Conservation (phyloP, 768 basidiomycete genomes). For the Chalciporus piperatus region DNA sequence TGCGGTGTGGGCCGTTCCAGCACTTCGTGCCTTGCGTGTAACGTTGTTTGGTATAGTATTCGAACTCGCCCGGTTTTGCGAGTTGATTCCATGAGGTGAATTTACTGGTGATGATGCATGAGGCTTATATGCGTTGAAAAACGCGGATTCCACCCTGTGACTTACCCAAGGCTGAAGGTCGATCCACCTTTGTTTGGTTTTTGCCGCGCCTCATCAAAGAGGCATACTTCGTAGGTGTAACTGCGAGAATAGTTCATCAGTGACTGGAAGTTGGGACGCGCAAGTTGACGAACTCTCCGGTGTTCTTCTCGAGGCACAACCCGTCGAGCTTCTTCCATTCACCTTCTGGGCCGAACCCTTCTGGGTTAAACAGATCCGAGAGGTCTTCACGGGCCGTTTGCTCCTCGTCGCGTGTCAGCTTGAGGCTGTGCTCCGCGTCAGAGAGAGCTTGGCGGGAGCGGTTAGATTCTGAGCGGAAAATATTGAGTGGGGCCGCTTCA, state of each 20-base stretch:
- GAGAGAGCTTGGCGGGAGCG: slow-evolving; percentile 60
- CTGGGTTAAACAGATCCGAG: slow-evolving; percentile 58
- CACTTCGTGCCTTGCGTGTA: slow-evolving; percentile 87
- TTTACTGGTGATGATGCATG: slow-evolving; percentile 41
- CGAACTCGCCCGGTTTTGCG: slow-evolving; percentile 56
- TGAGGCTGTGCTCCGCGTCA: slow-evolving; percentile 61
- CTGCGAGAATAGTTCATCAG: slow-evolving; percentile 38
- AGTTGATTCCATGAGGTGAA: slow-evolving; percentile 78
- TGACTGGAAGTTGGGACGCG: neutral
- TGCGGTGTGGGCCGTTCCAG: slow-evolving; percentile 95
- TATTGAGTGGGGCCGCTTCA: slow-evolving; percentile 2
- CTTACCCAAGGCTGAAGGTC: slow-evolving; percentile 80
- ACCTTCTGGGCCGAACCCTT: slow-evolving; percentile 73
- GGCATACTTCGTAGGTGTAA: slow-evolving; percentile 92
- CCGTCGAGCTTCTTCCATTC: slow-evolving; percentile 96
- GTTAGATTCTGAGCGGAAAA: slow-evolving; percentile 45
- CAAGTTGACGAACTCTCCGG: slow-evolving; percentile 78
- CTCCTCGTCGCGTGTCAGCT: slow-evolving; percentile 49
- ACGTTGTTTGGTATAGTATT: slow-evolving; percentile 77
- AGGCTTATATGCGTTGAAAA: neutral
- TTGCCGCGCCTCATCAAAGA: slow-evolving; percentile 86
- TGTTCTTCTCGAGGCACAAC: slow-evolving; percentile 73
- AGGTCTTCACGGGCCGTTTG: slow-evolving; percentile 56
- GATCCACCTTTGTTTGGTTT: slow-evolving; percentile 80
- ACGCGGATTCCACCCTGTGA: slow-evolving; percentile 2